Conservation (phyloP, 2,329 filamentous ascomycete genomes). For the Sphaerulina populicola region DNA sequence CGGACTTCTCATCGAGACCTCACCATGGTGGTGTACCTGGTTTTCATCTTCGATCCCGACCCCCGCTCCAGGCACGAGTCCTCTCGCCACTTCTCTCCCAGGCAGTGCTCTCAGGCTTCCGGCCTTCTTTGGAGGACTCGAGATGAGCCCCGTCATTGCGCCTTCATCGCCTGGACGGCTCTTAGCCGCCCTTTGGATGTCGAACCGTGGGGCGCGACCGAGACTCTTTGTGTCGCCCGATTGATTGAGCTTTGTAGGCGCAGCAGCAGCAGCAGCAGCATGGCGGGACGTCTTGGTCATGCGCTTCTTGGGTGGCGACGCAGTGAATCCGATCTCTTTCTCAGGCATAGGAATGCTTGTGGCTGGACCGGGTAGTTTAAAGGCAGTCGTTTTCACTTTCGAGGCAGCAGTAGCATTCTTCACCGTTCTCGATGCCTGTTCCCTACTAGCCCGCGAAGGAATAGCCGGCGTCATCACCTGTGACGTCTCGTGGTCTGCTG, state of each 20-base stretch:
- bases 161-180: conserved; percentile 8
- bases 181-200: conserved; percentile 16
- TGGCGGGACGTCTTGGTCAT: conserved; percentile 9
- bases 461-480: not conserved
- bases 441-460: not conserved
- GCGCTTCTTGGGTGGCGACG: conserved; percentile 29
- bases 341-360: conserved; percentile 11
- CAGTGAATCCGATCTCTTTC: conserved; percentile 25
- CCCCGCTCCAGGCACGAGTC: conserved; percentile 8
- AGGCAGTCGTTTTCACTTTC: conserved; percentile 6
- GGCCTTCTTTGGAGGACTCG: conserved; percentile 31
- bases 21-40: not conserved
- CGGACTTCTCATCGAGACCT: conserved; percentile 17
- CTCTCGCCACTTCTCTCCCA: conserved; percentile 2
- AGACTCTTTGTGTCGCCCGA: conserved; percentile 9
- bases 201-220: conserved; percentile 22
- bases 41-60: conserved; percentile 10
- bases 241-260: conserved; percentile 4
- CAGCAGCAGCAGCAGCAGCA: conserved; percentile 1
- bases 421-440: not conserved
- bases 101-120: conserved; percentile 23
- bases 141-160: conserved; percentile 13
- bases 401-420: conserved; percentile 9
- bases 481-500: not conserved
- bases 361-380: conserved; percentile 23